Evolutionary conservation across 768 basidiomycete genomes (phyloP).

Genomic region (Mycena floridula): DNA sequence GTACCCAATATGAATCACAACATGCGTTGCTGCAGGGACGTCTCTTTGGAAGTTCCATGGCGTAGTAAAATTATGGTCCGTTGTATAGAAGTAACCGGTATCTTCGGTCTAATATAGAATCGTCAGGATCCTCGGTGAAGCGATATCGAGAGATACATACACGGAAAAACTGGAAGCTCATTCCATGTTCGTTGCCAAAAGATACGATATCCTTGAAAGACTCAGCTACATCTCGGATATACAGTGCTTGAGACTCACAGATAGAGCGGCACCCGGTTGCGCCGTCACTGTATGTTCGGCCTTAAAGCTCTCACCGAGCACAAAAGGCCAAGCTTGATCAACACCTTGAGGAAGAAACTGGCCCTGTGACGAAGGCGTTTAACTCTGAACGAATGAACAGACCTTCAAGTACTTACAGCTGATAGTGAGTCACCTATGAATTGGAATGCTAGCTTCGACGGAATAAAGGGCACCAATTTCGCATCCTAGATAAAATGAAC

Average conservation of each 20-base stretch:
- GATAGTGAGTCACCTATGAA: slow-evolving; percentile 57
- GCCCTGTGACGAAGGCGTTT: slow-evolving; percentile 28
- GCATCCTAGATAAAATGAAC: slow-evolving; percentile 39
- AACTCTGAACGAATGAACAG: neutral
- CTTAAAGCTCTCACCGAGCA: slow-evolving; percentile 43
- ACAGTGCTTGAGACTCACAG: slow-evolving; percentile 18
- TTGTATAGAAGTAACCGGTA: slow-evolving; percentile 45
- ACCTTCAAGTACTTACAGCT: slow-evolving; percentile 28
- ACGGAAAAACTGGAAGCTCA: slow-evolving; percentile 45
- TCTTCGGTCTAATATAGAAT: slow-evolving; percentile 51
- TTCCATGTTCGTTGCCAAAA: slow-evolving; percentile 47
- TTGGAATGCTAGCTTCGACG: slow-evolving; percentile 40
- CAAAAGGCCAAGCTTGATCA: slow-evolving; percentile 52
- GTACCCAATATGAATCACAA: slow-evolving; percentile 53
- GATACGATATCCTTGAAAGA: slow-evolving; percentile 39
- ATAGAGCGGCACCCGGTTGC: slow-evolving; percentile 48
- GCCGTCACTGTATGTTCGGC: slow-evolving; percentile 47
- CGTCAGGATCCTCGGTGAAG: no score
- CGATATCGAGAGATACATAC: slow-evolving; percentile 18
- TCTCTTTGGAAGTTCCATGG: slow-evolving; percentile 51
- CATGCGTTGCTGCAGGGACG: slow-evolving; percentile 38
- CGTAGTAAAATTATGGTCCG: slow-evolving; percentile 55
- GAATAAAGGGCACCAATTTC: slow-evolving; percentile 34
- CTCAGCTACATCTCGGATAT: neutral
- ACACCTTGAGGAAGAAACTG: slow-evolving; percentile 49